These are phyloP conservation scores for Suillus weaverae DNA, from an alignment of 768 basidiomycete species.

Conservation along the genomic window DNA sequence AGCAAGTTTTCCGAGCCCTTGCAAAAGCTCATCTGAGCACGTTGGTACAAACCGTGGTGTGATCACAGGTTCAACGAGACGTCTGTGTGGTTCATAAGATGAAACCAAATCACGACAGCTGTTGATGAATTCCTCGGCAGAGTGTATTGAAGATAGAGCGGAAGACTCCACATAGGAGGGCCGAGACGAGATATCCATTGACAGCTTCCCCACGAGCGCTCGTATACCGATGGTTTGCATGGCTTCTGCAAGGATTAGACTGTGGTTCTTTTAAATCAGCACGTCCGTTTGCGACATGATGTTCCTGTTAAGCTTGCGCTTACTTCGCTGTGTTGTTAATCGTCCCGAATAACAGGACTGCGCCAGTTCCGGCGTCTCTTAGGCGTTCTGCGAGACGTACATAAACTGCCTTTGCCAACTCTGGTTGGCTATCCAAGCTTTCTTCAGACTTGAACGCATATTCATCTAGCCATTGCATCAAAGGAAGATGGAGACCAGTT, in stretches of 20 bases:
- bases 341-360: slow-evolving; percentile 80
- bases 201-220: slow-evolving; percentile 86
- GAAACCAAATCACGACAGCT: slow-evolving; percentile 44
- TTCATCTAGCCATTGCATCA: slow-evolving; percentile 81
- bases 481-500: slow-evolving; percentile 78
- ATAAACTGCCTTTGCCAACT: slow-evolving; percentile 69
- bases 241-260: slow-evolving; percentile 72
- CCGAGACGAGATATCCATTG: slow-evolving; percentile 80
- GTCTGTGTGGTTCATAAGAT: slow-evolving; percentile 42
- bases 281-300: not conserved
- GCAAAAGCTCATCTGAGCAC: slow-evolving; percentile 71
- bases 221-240: slow-evolving; percentile 75
- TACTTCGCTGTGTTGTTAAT: slow-evolving; percentile 83
- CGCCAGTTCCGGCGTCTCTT: slow-evolving; percentile 72
- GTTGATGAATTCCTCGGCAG: slow-evolving; percentile 58
- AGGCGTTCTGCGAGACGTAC: slow-evolving; percentile 63
- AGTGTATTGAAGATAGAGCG: slow-evolving; percentile 44
- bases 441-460: slow-evolving; percentile 87
- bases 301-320: slow-evolving; percentile 20
- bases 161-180: slow-evolving; percentile 71
- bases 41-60: slow-evolving; percentile 92
- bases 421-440: slow-evolving; percentile 59
- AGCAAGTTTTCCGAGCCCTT: slow-evolving; percentile 59
- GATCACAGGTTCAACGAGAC: slow-evolving; percentile 76
- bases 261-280: slow-evolving; percentile 27